Conservation (phyloP, 768 basidiomycete genomes). For the Boletus pseudo-olivaceus region DNA sequence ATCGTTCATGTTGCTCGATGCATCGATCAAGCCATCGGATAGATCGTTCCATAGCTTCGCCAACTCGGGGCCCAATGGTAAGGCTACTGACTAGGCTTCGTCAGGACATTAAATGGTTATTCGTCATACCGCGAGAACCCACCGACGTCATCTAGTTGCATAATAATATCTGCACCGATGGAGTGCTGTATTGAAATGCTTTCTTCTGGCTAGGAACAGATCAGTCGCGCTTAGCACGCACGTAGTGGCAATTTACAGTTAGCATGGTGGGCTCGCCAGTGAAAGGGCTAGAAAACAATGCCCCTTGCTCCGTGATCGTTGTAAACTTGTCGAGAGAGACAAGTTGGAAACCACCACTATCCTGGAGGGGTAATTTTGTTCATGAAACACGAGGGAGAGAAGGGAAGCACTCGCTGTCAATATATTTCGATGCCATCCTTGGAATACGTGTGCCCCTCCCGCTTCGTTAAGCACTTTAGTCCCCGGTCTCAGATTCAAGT, state of each 20-base stretch:
- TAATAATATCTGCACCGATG: slow-evolving; percentile 91
- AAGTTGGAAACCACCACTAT: slow-evolving; percentile 88
- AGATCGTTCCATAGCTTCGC: slow-evolving; percentile 85
- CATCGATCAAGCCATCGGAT: slow-evolving; percentile 90
- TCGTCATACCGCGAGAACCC: slow-evolving; percentile 24
- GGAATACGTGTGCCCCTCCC: slow-evolving; percentile 87
- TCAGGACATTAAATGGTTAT: neutral
- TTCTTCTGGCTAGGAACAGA: slow-evolving; percentile 69
- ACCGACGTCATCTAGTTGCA: slow-evolving; percentile 94
- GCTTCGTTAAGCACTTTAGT: slow-evolving; percentile 65
- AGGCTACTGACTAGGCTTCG: slow-evolving; percentile 64
- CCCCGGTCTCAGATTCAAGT: slow-evolving; percentile 83
- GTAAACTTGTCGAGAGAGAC: slow-evolving; percentile 84
- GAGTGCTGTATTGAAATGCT: slow-evolving; percentile 87
- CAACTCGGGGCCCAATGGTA: slow-evolving; percentile 75
- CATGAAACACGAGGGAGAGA: neutral
- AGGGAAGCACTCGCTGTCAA: slow-evolving; percentile 56
- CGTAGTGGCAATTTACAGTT: slow-evolving; percentile 48
- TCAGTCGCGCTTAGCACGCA: neutral
- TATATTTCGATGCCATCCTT: slow-evolving; percentile 84
- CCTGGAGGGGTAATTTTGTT: slow-evolving; percentile 39
- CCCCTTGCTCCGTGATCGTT: slow-evolving; percentile 85
- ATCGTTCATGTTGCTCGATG: slow-evolving; percentile 67
- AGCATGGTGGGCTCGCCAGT: slow-evolving; percentile 86
- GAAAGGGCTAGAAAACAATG: slow-evolving; percentile 80